Percentiles rank a stretch among this genome's conserved stretches.
Evolutionary conservation across 495 filamentous ascomycete genomes (phyloP).

Genomic region (Penicillium flavigenum): DNA sequence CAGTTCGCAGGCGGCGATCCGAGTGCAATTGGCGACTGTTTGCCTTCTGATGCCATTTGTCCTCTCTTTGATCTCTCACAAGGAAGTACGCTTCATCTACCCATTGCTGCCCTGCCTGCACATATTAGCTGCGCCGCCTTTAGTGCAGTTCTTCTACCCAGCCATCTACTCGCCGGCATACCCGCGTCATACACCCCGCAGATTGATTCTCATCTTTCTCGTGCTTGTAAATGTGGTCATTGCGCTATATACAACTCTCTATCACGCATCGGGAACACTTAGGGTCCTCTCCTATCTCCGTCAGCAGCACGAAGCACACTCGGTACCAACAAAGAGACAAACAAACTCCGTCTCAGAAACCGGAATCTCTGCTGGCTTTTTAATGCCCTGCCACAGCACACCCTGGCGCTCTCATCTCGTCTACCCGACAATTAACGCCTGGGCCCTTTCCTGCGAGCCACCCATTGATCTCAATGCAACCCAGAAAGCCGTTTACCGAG

Average conservation of each 20-base stretch:
- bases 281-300: slow-evolving; percentile 73
- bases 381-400: slow-evolving; percentile 97
- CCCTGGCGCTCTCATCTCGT: slow-evolving; percentile 93
- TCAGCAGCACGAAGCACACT: slow-evolving; percentile 59
- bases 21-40: slow-evolving; percentile 59
- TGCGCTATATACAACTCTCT: slow-evolving; percentile 67
- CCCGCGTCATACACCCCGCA: slow-evolving; percentile 41
- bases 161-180: slow-evolving; percentile 33
- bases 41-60: slow-evolving; percentile 57
- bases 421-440: slow-evolving; percentile 69
- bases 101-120: slow-evolving; percentile 86
- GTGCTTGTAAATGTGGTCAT: slow-evolving; percentile 67
- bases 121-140: slow-evolving; percentile 67
- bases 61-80: slow-evolving; percentile 85
- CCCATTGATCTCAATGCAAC: slow-evolving; percentile 64
- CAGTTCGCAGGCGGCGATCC: slow-evolving; percentile 36
- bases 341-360: background rate
- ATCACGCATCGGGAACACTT: slow-evolving; percentile 77
- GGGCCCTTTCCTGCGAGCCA: slow-evolving; percentile 90
- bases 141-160: slow-evolving; percentile 63
- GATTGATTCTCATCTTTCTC: slow-evolving; percentile 55
- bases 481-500: slow-evolving; percentile 63
- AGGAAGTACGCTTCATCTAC: slow-evolving; percentile 97
- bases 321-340: slow-evolving; percentile 14
- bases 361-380: slow-evolving; percentile 72